Evolutionary conservation across 2,329 filamentous ascomycete genomes (phyloP).

Genomic region (Huntiella omanensis): DNA sequence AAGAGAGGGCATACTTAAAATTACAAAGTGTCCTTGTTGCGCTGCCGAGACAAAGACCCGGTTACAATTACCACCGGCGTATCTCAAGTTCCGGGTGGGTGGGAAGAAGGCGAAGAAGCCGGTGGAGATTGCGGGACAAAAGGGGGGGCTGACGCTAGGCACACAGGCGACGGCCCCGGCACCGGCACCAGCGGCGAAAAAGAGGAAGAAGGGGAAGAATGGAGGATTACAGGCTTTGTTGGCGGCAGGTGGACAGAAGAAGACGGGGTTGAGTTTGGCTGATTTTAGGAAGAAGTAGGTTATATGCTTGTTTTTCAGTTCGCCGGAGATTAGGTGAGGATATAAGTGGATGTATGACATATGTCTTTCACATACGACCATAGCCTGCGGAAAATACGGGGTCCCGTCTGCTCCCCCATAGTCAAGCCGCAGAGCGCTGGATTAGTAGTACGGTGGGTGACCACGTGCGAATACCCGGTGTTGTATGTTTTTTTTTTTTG

Average conservation of each 20-base stretch:
- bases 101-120: not conserved
- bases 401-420: constrained; percentile 8
- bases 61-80: constrained; percentile 3
- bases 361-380: constrained; percentile 6
- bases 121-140: not conserved
- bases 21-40: constrained; percentile 7
- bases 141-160: constrained; percentile 12
- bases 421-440: constrained; percentile 7
- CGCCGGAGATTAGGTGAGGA: no score
- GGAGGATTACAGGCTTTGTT: constrained; percentile 47
- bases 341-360: no score
- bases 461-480: constrained; percentile 5
- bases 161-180: constrained; percentile 14
- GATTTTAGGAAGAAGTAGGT: constrained; percentile 27
- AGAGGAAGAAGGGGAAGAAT: constrained; percentile 45
- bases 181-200: constrained; percentile 42
- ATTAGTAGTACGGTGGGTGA: constrained; percentile 8
- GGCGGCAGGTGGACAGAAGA: constrained; percentile 26
- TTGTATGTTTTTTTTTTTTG: constrained; percentile 7
- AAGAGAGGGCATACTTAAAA: not conserved
- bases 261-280: constrained; percentile 28
- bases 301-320: no score
- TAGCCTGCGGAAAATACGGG: constrained; percentile 11
- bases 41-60: constrained; percentile 1
- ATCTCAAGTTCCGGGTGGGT: not conserved